Base-by-base conservation (phyloP, 345 rosid species). In the Populus nigra region DNA sequence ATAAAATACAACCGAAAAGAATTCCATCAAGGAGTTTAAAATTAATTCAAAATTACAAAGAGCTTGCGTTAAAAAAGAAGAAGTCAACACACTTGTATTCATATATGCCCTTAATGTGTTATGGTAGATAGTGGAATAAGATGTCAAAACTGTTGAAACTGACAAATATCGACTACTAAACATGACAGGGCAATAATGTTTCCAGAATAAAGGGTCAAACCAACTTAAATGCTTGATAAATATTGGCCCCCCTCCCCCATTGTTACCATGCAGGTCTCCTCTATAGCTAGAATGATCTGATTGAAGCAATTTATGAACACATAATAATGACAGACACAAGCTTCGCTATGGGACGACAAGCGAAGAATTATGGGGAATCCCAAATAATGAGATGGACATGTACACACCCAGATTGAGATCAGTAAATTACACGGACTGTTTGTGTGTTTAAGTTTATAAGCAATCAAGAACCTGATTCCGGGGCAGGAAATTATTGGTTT, bases 351-450 rank as follows among this genome's bases (percentile, higher is more conserved):
- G 81, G 65, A 75, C 71, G 79, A 83, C 79, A 81, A 38, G 73
- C 39, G 65, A 69, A 76, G 81, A 81, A 82, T 72, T 81, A 88
- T 78, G 76, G 9, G 82, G 81, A 77, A 86, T 78, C 66, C 71
- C n/a, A 71, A 41, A 39, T 71, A 76, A 73, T 81, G 76, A 20
- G 72, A 62, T 75, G 73, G 69, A 73, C 22, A 59, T 66, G 43
- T 2, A 43, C 36, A 77, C 31, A 35, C 50, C 76, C 77, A 27
- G n/a, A 63, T 20, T 59, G 49, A 39, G 17, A 20, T 31, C 8
- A 29, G 47, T 50, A 8, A 35, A 65, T 13, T 66, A 55, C 72
- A 73, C 41, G 49, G 7, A 33, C 61, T 71, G 81, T 55, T 66
- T 22, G 38, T 57, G 71, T 67, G 31, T 15, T 67, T 53, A 9